Conservation (phyloP, 108 stramenopile species). For the Nannochloropsis oceanica region DNA sequence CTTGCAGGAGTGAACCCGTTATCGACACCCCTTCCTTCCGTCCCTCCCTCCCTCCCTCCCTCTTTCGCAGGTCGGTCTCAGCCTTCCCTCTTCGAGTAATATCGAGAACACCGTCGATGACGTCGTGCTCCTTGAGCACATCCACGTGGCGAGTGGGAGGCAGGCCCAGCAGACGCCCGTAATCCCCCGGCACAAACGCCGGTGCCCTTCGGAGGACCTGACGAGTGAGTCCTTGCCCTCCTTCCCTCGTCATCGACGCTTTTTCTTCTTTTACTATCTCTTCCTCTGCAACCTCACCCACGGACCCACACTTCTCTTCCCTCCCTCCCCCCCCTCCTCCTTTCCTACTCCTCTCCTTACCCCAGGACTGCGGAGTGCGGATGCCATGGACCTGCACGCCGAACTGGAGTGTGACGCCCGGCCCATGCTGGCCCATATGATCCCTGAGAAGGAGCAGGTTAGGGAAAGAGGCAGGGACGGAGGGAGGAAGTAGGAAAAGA, state of each 20-base stretch:
- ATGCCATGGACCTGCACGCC: not conserved
- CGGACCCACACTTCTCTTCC: too few relatives aligned
- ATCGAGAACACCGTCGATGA: slow-evolving; percentile 32
- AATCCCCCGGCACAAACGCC: not conserved
- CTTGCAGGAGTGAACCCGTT: not conserved
- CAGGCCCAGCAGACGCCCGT: too few relatives aligned
- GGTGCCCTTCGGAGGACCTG: not conserved
- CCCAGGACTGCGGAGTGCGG: not conserved
- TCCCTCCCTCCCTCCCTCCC: not conserved
- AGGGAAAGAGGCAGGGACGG: not conserved
- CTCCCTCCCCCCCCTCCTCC: not conserved
- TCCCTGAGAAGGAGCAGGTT: not conserved
- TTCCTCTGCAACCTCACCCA: not conserved
- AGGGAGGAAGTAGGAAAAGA: not conserved
- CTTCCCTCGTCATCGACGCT: not conserved
- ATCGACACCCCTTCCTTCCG: not conserved
- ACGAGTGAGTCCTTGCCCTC: not conserved
- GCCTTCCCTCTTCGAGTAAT: slow-evolving; percentile 29
- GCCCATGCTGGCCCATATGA: not conserved
- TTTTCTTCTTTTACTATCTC: not conserved
- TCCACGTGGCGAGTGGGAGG: not conserved
- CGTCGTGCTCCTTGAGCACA: slow-evolving; percentile 31
- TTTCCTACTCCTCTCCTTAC: not conserved
- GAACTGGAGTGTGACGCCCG: not conserved
- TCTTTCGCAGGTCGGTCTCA: slow-evolving; percentile 6